phyloP scores from a whole-genome alignment of 345 rosid species.

The Aegle marmelos region DNA sequence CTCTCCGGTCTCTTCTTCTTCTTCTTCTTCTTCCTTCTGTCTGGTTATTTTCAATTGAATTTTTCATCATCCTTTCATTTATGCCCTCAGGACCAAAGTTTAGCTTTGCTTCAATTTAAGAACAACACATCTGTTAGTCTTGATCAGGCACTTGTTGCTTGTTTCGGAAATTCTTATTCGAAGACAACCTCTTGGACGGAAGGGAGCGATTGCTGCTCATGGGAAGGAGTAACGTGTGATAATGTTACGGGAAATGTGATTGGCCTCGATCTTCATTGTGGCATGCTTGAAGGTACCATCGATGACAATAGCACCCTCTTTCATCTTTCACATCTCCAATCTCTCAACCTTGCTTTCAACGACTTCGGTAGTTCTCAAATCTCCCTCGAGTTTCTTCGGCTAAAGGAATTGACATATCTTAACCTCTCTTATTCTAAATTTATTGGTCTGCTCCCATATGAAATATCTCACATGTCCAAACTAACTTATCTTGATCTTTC shows the following conservation, averaged over 20 bases:
- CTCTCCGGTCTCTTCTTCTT: background rate
- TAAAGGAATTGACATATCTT: slow-evolving; percentile 9
- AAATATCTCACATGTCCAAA: background rate
- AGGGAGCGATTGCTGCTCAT: background rate
- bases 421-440: background rate
- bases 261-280: background rate
- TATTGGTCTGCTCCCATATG: background rate
- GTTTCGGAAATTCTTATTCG: background rate
- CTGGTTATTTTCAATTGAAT: too few relatives aligned
- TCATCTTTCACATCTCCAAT: background rate
- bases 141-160: background rate
- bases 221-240: background rate
- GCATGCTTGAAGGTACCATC: background rate
- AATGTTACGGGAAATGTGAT: background rate
- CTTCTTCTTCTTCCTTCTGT: background rate
- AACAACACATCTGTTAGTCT: background rate
- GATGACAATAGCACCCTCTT: background rate
- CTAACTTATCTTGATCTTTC: background rate
- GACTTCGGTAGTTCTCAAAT: background rate
- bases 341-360: slow-evolving; percentile 28
- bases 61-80: background rate
- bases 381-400: slow-evolving; percentile 6
- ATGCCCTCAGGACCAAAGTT: background rate
- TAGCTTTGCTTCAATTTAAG: background rate
- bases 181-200: background rate